These are phyloP conservation scores for Acanthamoeba triangularis DNA, from an alignment of 208 protist genomes.

Conservation along the genomic window DNA sequence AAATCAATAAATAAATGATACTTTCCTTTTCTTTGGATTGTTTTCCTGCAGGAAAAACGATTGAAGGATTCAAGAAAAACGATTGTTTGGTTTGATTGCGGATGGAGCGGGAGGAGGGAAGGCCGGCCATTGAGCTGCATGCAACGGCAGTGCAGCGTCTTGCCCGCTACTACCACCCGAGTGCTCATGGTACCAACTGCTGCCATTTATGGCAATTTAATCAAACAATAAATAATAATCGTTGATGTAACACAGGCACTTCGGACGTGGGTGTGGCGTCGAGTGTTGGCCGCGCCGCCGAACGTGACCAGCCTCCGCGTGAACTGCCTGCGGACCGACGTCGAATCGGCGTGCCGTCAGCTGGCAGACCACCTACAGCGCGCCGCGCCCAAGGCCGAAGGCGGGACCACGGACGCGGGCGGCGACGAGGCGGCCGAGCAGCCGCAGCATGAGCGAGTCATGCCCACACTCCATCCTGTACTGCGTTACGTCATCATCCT, in stretches of 20 bases:
- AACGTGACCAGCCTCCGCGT: slow-evolving; percentile 19
- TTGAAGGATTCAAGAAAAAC: too few relatives aligned
- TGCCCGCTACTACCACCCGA: neutral
- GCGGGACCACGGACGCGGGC: too few relatives aligned
- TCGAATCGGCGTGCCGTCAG: neutral
- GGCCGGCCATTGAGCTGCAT: neutral
- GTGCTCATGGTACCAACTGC: neutral
- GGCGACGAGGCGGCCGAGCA: too few relatives aligned
- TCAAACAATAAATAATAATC: neutral
- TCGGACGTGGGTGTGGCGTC: neutral
- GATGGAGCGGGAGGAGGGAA: neutral
- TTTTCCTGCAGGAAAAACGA: too few relatives aligned
- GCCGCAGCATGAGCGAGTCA: too few relatives aligned
- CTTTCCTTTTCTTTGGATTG: too few relatives aligned
- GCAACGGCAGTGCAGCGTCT: neutral
- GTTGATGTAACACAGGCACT: neutral
- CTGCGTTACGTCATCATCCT: neutral
- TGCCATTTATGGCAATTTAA: too few relatives aligned
- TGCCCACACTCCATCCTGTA: neutral
- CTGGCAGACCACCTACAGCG: neutral
- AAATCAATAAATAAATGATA: too few relatives aligned
- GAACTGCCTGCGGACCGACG: slow-evolving; percentile 2
- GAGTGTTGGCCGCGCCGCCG: slow-evolving; percentile 18
- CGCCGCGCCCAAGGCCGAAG: neutral
- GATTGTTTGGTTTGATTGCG: too few relatives aligned